phyloP scores from a whole-genome alignment of 345 rosid species.

The Atalantia buxifolia region DNA sequence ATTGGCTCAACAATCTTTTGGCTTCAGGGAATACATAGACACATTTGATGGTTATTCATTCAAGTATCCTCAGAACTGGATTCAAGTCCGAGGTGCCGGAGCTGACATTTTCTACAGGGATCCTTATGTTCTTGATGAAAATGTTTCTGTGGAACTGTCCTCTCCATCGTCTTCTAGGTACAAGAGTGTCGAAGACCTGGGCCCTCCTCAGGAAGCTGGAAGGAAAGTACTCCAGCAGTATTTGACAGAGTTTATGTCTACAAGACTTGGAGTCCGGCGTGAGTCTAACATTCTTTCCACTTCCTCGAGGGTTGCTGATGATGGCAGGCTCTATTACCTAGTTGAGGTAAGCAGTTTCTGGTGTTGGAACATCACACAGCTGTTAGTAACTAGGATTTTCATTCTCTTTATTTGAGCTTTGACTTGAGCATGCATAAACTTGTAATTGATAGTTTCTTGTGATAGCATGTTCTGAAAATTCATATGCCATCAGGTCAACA shows the following conservation, averaged over 20 bases:
- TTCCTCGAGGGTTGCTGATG: conserved; percentile 84
- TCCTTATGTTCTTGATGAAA: conserved; percentile 82
- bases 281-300: conserved; percentile 62
- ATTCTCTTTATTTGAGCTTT: too few species aligned
- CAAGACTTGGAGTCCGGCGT: conserved; percentile 85
- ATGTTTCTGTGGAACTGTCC: conserved; percentile 80
- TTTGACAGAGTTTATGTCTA: conserved; percentile 96
- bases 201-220: conserved; percentile 81
- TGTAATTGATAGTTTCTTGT: too few species aligned
- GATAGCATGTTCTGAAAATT: background rate
- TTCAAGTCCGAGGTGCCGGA: conserved; percentile 87
- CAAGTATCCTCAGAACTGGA: conserved; percentile 85
- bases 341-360: conserved; percentile 56
- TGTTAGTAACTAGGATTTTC: too few species aligned
- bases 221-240: conserved; percentile 76
- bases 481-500: conserved; percentile 59
- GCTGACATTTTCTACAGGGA: conserved; percentile 96
- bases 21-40: conserved; percentile 76
- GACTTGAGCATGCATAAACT: too few species aligned
- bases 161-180: conserved; percentile 92
- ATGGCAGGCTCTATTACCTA: conserved; percentile 84
- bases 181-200: conserved; percentile 77
- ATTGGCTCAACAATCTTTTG: conserved; percentile 45
- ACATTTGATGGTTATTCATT: conserved; percentile 90
- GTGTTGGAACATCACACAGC: background rate